These are phyloP conservation scores for Juncus effusus DNA, from an alignment of 176 grass and related monocot species.

Conservation along the genomic window DNA sequence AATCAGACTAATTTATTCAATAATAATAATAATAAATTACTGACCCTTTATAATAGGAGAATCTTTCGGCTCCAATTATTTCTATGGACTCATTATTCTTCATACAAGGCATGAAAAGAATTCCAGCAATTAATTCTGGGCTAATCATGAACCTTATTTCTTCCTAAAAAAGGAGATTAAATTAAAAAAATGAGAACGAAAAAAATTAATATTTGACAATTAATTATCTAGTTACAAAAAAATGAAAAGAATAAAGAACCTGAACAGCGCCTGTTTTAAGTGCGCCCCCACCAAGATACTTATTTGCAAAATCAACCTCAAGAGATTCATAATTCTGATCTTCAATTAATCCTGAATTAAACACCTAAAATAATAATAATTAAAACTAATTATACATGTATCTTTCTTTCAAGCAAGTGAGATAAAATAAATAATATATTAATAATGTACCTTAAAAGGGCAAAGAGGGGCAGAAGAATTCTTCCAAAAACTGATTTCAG, in stretches of 20 bases:
- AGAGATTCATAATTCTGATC: constrained; percentile 75
- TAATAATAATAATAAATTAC: constrained; percentile 5
- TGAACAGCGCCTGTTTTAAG: constrained; percentile 79
- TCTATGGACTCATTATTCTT: constrained; percentile 84
- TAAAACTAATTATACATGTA: neutral
- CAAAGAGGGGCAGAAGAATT: constrained; percentile 50
- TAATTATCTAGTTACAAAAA: too few relatives aligned
- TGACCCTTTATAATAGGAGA: constrained; percentile 76
- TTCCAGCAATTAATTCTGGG: constrained; percentile 70
- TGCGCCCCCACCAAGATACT: constrained; percentile 79
- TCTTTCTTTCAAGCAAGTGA: neutral
- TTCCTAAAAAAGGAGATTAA: constrained; percentile 38
- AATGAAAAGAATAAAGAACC: constrained; percentile 35
- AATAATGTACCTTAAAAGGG: constrained; percentile 52
- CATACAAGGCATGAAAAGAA: constrained; percentile 80
- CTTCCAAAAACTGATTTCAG: constrained; percentile 43
- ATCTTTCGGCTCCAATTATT: constrained; percentile 75
- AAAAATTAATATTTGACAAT: too few relatives aligned
- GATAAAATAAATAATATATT: neutral
- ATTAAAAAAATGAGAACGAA: neutral
- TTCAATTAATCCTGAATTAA: constrained; percentile 74
- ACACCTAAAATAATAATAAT: constrained; percentile 61
- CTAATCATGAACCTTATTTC: constrained; percentile 89
- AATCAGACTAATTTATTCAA: neutral
- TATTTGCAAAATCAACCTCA: constrained; percentile 92